These are phyloP conservation scores for Pyrenophora graminea DNA, from an alignment of 2,329 filamentous ascomycete genomes.

Conservation along the genomic window DNA sequence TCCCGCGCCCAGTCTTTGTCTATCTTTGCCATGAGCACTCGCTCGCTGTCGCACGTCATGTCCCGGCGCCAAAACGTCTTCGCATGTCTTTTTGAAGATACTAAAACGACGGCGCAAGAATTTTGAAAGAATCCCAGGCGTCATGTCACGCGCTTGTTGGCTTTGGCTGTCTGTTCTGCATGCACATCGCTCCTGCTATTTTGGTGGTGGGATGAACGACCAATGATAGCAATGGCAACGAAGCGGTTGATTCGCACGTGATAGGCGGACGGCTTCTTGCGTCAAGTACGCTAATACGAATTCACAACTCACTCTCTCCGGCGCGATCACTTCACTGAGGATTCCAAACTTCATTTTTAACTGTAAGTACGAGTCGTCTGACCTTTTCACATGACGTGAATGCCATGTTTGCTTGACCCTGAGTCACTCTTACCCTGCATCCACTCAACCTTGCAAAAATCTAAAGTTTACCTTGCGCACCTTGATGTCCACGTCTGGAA, in stretches of 20 bases:
- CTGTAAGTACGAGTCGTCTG: not conserved
- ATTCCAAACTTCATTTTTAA: not conserved
- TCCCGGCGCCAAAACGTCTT: not conserved
- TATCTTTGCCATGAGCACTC: not conserved
- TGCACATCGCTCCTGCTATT: not conserved
- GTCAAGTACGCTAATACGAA: slow-evolving; percentile 2
- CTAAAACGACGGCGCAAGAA: not conserved
- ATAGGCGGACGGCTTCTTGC: slow-evolving; percentile 4
- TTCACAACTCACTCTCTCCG: slow-evolving; percentile 4
- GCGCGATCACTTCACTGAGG: not conserved
- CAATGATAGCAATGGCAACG: slow-evolving; percentile 7
- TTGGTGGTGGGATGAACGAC: slow-evolving; percentile 1
- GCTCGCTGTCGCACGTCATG: slow-evolving; percentile 3
- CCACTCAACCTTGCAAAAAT: not conserved
- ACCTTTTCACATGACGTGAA: slow-evolving; percentile 1
- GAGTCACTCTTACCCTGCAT: not conserved
- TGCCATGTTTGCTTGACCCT: not conserved
- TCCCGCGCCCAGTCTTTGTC: slow-evolving; percentile 3
- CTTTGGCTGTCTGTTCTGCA: not conserved
- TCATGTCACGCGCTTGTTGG: not conserved
- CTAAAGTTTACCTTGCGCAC: slow-evolving; percentile 6
- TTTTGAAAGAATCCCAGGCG: not conserved
- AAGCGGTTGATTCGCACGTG: slow-evolving; percentile 3
- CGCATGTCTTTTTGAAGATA: not conserved
- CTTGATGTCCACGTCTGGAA: slow-evolving; percentile 11